Percentiles rank a stretch among this genome's conserved stretches.
phyloP scores from a whole-genome alignment of 768 basidiomycete genomes.

The Leccinellum rugosiceps region DNA sequence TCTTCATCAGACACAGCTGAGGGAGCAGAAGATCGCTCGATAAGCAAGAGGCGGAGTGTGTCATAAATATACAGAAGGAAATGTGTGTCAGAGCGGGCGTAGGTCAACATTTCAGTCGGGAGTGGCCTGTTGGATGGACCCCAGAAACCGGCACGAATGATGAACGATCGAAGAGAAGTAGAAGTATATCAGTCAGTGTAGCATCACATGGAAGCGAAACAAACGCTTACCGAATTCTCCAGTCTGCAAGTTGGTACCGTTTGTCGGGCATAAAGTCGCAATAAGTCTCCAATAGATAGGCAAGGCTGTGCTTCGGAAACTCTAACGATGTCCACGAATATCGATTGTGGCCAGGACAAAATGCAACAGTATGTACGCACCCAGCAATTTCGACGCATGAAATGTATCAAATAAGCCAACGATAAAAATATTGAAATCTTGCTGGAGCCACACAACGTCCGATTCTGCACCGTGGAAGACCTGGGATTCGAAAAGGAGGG shows the following conservation, averaged over 20 bases:
- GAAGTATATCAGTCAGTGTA: background rate
- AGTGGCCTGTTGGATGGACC: constrained; percentile 51
- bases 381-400: constrained; percentile 85
- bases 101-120: constrained; percentile 83
- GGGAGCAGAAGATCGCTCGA: constrained; percentile 56
- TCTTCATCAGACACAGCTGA: constrained; percentile 19
- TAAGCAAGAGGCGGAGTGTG: constrained; percentile 79
- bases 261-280: constrained; percentile 92
- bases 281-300: constrained; percentile 80
- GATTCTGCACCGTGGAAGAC: constrained; percentile 94
- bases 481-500: constrained; percentile 34
- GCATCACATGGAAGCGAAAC: background rate
- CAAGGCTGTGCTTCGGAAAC: constrained; percentile 81
- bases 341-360: background rate
- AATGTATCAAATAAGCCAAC: constrained; percentile 98
- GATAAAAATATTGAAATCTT: constrained; percentile 90
- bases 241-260: constrained; percentile 94
- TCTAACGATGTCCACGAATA: constrained; percentile 39
- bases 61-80: constrained; percentile 93
- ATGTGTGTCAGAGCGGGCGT: constrained; percentile 96
- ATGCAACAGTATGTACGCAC: constrained; percentile 32
- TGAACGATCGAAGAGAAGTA: background rate
- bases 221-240: constrained; percentile 76
- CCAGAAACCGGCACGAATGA: background rate
- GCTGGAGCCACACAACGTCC: constrained; percentile 95